These are phyloP conservation scores for Ganoderma resinaceum DNA, from an alignment of 1,284 basidiomycete genomes.

Conservation along the genomic window DNA sequence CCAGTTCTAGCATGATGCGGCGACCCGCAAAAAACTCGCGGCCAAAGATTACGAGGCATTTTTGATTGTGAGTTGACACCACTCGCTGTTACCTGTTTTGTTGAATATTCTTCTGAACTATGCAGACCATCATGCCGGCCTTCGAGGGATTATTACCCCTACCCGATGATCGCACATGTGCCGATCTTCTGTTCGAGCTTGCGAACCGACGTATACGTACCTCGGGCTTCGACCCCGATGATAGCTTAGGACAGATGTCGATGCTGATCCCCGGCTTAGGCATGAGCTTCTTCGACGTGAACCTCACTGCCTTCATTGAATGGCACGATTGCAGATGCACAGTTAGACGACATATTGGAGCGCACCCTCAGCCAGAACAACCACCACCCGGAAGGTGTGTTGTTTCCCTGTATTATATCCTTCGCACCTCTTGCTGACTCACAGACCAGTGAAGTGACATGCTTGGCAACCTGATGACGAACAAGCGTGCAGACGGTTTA, in stretches of 20 bases:
- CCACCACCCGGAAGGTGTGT: slow-evolving; percentile 54
- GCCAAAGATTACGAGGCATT: slow-evolving; percentile 45
- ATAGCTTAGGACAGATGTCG: too few relatives aligned
- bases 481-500: slow-evolving; percentile 77
- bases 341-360: slow-evolving; percentile 75
- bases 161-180: neutral
- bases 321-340: slow-evolving; percentile 67
- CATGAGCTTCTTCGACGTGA: slow-evolving; percentile 62
- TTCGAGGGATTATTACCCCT: neutral
- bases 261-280: slow-evolving; percentile 69
- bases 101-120: neutral
- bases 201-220: slow-evolving; percentile 19
- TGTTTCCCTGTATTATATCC: neutral
- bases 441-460: slow-evolving; percentile 56
- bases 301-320: slow-evolving; percentile 73
- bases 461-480: slow-evolving; percentile 60
- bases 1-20: slow-evolving; percentile 29
- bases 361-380: slow-evolving; percentile 76
- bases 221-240: too few relatives aligned
- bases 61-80: neutral
- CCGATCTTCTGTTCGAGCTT: slow-evolving; percentile 27
- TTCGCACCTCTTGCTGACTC: slow-evolving; percentile 6
- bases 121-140: neutral
- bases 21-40: slow-evolving; percentile 38
- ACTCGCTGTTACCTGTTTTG: too few relatives aligned